Evolutionary conservation across 306 rosid genomes (phyloP), one percentile per base, ranked within the genome.

Genomic region (Carpinus viminea): DNA sequence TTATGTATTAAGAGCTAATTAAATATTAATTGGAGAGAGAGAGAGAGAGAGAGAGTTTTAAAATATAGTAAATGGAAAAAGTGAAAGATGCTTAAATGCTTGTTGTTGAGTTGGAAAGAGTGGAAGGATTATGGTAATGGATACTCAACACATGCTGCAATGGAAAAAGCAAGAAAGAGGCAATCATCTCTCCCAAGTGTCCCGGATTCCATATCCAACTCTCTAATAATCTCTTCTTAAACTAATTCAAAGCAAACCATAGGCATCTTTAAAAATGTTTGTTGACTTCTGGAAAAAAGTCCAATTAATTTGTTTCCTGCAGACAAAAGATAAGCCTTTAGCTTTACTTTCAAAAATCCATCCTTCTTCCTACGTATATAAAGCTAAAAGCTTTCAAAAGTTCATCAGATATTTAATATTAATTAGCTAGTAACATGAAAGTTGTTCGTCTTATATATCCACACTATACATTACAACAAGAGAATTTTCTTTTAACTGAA

Each of bases 151-250:
- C 86, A 83, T 83, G 86, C 85, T 76, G 51, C 81, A 77, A 72
- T 61, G 65, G 53, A 66, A 73, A 75, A 65, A 73, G 74, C 45
- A 59, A 56, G 74, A 52, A 18, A 34, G 20, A 21, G 59, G 79
- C 82, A 81, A 81, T 83, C 87, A 86, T 83, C 83, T 21, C 76
- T 74, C 85, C 86, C 83, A 70, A 86, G 85, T 80, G 85, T 57
- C 36, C 17, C 65, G 65, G 89, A 83, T 86, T 83, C 87, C 87
- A 80, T 77, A 86, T 83, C 89, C 45, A 62, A 62, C 6, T 62
- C 6, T 62, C 69, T 74, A 74, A 62, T 77, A 36, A 48, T 51
- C 80, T 59, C 41, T 64, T 51, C 78, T 77, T 82, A 31, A 75
- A 79, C 57, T 61, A 83, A 79, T 60, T 62, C 78, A 36, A 21